Percentiles rank a stretch among this genome's conserved stretches.
phyloP scores from a whole-genome alignment of 495 filamentous ascomycete species.

The Aspergillus bertholletiae region DNA sequence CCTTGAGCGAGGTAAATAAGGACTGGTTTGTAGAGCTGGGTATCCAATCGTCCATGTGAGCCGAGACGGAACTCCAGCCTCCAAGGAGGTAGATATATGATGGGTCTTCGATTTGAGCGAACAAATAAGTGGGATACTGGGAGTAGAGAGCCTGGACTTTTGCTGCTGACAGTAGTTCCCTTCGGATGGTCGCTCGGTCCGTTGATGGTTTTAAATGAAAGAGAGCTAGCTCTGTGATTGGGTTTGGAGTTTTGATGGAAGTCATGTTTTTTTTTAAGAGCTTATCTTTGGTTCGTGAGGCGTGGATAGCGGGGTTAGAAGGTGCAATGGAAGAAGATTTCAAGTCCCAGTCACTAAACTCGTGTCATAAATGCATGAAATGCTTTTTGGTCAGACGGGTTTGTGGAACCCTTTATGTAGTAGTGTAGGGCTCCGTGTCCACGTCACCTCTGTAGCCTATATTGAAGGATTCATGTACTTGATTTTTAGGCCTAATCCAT shows the following conservation, averaged over 20 bases:
- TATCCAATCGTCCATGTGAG: slow-evolving; percentile 47
- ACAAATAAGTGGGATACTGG: slow-evolving; percentile 25
- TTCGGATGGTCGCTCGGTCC: slow-evolving; percentile 10
- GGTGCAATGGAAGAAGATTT: neutral
- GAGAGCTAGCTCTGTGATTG: slow-evolving; percentile 51
- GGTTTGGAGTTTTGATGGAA: neutral
- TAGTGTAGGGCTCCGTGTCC: neutral
- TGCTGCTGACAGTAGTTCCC: slow-evolving; percentile 23
- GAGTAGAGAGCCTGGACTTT: slow-evolving; percentile 37
- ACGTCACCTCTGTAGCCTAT: neutral
- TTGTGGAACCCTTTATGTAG: too few species aligned
- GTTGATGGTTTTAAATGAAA: slow-evolving; percentile 27
- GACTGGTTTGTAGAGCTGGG: slow-evolving; percentile 36
- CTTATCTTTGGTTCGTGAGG: too few species aligned
- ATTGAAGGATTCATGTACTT: neutral
- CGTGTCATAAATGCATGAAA: too few species aligned
- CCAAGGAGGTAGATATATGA: slow-evolving; percentile 44
- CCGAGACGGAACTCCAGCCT: slow-evolving; percentile 45
- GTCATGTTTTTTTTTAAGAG: neutral
- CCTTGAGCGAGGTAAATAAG: slow-evolving; percentile 36
- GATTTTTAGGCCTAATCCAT: too few species aligned
- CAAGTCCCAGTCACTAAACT: too few species aligned
- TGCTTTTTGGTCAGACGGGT: too few species aligned
- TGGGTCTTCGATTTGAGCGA: slow-evolving; percentile 47
- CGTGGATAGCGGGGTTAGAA: too few species aligned